phyloP scores from a whole-genome alignment of 768 basidiomycete genomes.

The Glaciozyma antarctica region DNA sequence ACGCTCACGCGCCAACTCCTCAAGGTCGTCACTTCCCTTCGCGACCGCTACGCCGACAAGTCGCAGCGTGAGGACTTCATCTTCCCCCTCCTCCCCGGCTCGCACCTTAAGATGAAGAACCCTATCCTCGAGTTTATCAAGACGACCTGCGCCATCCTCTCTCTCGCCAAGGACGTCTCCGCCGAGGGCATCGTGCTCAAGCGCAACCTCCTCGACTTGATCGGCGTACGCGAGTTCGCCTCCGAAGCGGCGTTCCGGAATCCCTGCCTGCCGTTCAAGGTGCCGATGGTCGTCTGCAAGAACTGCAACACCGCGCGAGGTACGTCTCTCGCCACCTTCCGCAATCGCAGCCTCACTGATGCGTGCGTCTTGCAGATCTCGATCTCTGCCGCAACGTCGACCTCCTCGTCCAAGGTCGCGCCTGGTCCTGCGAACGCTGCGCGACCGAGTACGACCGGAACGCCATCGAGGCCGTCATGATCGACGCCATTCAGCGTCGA shows the following conservation, averaged over 20 bases:
- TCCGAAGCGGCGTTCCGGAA: slow-evolving; percentile 76
- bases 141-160: slow-evolving; percentile 69
- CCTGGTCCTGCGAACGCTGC: slow-evolving; percentile 63
- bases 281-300: slow-evolving; percentile 77
- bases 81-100: slow-evolving; percentile 82
- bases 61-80: slow-evolving; percentile 43
- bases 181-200: slow-evolving; percentile 82
- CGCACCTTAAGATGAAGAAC: slow-evolving; percentile 65
- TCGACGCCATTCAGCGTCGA: slow-evolving; percentile 61
- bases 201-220: slow-evolving; percentile 77
- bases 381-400: slow-evolving; percentile 91
- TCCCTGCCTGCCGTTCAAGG: slow-evolving; percentile 71
- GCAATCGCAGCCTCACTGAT: background rate
- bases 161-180: slow-evolving; percentile 65
- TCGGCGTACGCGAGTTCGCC: slow-evolving; percentile 72
- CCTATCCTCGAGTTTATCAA: slow-evolving; percentile 84
- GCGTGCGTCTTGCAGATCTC: slow-evolving; percentile 51
- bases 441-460: slow-evolving; percentile 79
- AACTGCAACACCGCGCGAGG: slow-evolving; percentile 44
- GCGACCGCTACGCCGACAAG: slow-evolving; percentile 39
- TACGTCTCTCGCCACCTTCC: background rate
- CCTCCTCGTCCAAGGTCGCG: slow-evolving; percentile 47
- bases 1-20: slow-evolving; percentile 73
- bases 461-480: slow-evolving; percentile 74
- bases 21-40: slow-evolving; percentile 52